Evolutionary conservation across 306 rosid species (phyloP), one percentile per base, ranked within the genome.

Genomic region (Trichosanthes truncata): DNA sequence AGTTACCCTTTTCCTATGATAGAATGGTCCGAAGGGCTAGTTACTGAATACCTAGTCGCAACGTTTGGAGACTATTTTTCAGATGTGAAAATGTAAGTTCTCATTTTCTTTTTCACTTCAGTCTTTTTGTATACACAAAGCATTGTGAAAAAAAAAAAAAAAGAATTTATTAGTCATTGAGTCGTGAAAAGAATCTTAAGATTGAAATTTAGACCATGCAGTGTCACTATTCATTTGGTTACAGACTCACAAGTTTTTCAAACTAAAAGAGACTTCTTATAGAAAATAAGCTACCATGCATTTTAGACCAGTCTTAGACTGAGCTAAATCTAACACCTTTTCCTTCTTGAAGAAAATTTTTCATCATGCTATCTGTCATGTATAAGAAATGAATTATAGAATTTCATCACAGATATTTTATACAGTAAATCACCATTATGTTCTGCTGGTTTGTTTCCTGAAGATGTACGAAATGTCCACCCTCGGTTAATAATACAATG

Each of bases 1-100:
- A 69, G 55, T 43, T 69, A 69, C 21, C 21, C 72, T 2, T 26
- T 49, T 49, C 60, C 61, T 74, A 29, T 74, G 41, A 26, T 92
- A 95, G 97, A 93, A 80, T 95, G 99, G 99, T 87, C 86, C 12
- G 99, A 93, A 83, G 97, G 94, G 66, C 97, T 91, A 79, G 91
- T 95, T 68, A 95, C 99, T 2, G 99, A 93, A 84, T 90, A 83
- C 92, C 91, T 95, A 73, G 97, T 93, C 83, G 97, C 96, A 83
- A 93, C 99, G 33, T 95, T 95, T 83, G 86, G 97, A 36, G 99
- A 95, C 85, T 95, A 95, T 86, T 95, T 95, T 79, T 80, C 86
- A n/a, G 97, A 95, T 81, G 93, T 95, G 53, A 95, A 95, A 84
- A 85, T 93, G 99, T 95, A 87, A 95, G 97, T 82, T 55, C 56